A percentile compares a stretch with the other conserved stretches of the same genome.
Conservation (phyloP, 371 early-diverging fungal genomes). For the Blakeslea trispora region DNA sequence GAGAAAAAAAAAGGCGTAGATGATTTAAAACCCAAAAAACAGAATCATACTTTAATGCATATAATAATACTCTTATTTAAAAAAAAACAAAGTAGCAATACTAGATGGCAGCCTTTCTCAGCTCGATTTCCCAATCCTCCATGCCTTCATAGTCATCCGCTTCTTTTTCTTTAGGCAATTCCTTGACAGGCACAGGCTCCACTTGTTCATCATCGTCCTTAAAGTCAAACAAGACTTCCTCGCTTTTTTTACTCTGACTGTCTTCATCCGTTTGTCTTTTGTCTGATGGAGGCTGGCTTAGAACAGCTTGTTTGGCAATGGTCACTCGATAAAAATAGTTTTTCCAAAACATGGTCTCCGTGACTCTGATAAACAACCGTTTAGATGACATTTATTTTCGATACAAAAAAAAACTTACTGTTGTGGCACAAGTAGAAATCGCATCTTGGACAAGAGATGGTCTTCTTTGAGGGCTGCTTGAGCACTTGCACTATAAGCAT, state of each 20-base stretch:
- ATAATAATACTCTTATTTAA: too few species aligned
- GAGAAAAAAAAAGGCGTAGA: too few species aligned
- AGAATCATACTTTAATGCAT: too few species aligned
- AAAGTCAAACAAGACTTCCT: constrained; percentile 38
- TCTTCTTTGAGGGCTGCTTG: constrained; percentile 63
- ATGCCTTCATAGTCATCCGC: too few species aligned
- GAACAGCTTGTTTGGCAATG: constrained; percentile 56
- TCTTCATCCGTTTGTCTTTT: constrained; percentile 1
- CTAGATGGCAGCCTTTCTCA: too few species aligned
- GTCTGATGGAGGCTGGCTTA: constrained; percentile 18
- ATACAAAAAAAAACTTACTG: constrained; percentile 39
- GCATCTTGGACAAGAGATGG: constrained; percentile 56
- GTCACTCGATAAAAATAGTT: constrained; percentile 81
- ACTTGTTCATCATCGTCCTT: constrained; percentile 19
- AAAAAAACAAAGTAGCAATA: neutral
- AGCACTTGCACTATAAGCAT: constrained; percentile 59
- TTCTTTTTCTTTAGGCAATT: too few species aligned
- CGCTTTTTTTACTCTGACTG: constrained; percentile 1
- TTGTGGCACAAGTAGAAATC: constrained; percentile 70
- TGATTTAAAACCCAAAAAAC: too few species aligned
- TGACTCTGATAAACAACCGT: constrained; percentile 41
- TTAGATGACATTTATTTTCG: too few species aligned
- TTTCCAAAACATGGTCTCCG: constrained; percentile 67
- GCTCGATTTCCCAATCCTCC: too few species aligned
- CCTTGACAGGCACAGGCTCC: constrained; percentile 5